A percentile compares a stretch with the other conserved stretches of the same genome.
Evolutionary conservation across 1,284 basidiomycete genomes (phyloP).

Genomic region (Trametes polyzona): DNA sequence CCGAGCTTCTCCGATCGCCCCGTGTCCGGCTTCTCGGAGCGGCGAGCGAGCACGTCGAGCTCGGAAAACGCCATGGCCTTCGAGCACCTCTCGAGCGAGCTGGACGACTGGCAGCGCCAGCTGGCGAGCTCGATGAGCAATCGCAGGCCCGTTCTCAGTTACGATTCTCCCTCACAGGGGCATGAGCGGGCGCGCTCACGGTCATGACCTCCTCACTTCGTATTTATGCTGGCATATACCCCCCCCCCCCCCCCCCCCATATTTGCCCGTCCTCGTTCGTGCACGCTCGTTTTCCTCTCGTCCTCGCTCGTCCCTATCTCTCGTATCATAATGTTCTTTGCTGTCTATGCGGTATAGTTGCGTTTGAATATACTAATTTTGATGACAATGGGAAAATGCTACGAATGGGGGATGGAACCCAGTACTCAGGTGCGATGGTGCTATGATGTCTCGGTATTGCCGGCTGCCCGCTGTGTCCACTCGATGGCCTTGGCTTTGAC

Average conservation of each 20-base stretch:
- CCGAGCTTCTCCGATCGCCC: slow-evolving; percentile 66
- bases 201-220: slow-evolving; percentile 52
- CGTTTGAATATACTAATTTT: slow-evolving; percentile 29
- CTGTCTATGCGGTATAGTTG: slow-evolving; percentile 32
- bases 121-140: slow-evolving; percentile 75
- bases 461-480: slow-evolving; percentile 72
- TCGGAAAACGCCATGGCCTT: slow-evolving; percentile 79
- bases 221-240: slow-evolving; percentile 41
- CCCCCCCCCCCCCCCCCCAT: too few species aligned
- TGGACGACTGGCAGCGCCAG: slow-evolving; percentile 84
- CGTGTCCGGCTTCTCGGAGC: slow-evolving; percentile 64
- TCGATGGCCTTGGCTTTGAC: slow-evolving; percentile 91
- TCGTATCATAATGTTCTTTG: slow-evolving; percentile 41
- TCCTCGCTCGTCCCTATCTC: slow-evolving; percentile 48
- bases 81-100: slow-evolving; percentile 74
- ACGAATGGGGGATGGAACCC: too few species aligned
- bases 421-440: slow-evolving; percentile 33
- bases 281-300: slow-evolving; percentile 58
- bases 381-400: not conserved
- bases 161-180: slow-evolving; percentile 52
- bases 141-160: slow-evolving; percentile 71
- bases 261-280: slow-evolving; percentile 29
- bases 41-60: slow-evolving; percentile 74
- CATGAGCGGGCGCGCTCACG: slow-evolving; percentile 67
- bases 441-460: slow-evolving; percentile 26